Evolutionary conservation across 305 asterid species (phyloP), one percentile per base, ranked within the genome.

Genomic region (Caryopteris hybrid): DNA sequence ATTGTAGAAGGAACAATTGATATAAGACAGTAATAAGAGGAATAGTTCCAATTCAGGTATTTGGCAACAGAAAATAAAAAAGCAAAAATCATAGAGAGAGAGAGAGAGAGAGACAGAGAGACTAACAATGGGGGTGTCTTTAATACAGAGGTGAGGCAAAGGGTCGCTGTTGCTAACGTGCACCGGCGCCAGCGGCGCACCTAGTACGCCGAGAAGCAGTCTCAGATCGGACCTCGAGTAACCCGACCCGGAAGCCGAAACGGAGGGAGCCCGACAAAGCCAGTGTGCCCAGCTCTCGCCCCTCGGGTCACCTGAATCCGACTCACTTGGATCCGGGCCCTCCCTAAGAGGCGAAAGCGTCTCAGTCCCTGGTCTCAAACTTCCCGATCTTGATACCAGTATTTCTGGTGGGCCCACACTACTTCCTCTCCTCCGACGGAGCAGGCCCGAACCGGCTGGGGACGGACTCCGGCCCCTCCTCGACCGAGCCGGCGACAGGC

Each of bases 181-280:
- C 75, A 91, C 88, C 4, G 96, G 97, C 5, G 89, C 89, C 52
- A 92, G 91, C 47, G 98, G 96, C 73, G 98, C 96, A 64, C 96
- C 98, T 81, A 92, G 71, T 4, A 89, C 98, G 36, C 98, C 96
- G 58, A 92, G 92, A 36, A 92, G 75, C 67, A 89, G 76, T 75
- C 98, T 77, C 77, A 89, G 92, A 87, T 92, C 96, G 74, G 96
- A 85, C 79, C 87, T 54, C 45, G 87, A 83, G 36, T 53, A 81
- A 16, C 75, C 84, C 77, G 88, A 69, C 55, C 77, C 90, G 58
- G 85, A 38, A 11, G 52, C 43, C 0, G 76, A 75, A 59, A 68
- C 85, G 0, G 89, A 72, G 0, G 96, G 98, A 2, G 90, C 88
- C 56, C 98, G 88, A 62, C 92, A 81, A 1, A 92, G 83, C 96